These are phyloP conservation scores for Hypoxylon sp. DNA, from an alignment of 2,329 filamentous ascomycete species.

Conservation along the genomic window DNA sequence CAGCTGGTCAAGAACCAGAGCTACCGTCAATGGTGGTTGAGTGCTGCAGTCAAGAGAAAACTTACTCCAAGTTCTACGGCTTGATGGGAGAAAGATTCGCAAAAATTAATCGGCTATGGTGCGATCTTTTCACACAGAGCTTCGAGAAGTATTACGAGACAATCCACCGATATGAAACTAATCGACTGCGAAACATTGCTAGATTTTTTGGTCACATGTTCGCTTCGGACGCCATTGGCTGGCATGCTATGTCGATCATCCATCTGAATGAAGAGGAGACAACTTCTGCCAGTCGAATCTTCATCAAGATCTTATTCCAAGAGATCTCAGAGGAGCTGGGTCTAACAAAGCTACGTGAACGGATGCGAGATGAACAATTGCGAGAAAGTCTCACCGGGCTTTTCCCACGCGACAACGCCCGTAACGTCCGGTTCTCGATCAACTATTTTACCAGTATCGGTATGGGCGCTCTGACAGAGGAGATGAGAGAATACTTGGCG, in stretches of 20 bases:
- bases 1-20: slow-evolving; percentile 87
- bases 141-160: slow-evolving; percentile 97
- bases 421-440: slow-evolving; percentile 96
- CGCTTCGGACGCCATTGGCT: slow-evolving; percentile 88
- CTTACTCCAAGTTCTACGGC: slow-evolving; percentile 97
- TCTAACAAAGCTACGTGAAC: slow-evolving; percentile 81
- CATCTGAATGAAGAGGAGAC: slow-evolving; percentile 98
- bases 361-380: slow-evolving; percentile 83
- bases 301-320: slow-evolving; percentile 97
- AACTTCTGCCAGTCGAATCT: slow-evolving; percentile 95
- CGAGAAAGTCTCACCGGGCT: slow-evolving; percentile 85
- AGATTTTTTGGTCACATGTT: slow-evolving; percentile 95
- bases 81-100: slow-evolving; percentile 94
- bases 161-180: slow-evolving; percentile 97
- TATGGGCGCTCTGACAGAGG: slow-evolving; percentile 94
- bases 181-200: slow-evolving; percentile 93
- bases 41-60: slow-evolving; percentile 95
- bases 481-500: slow-evolving; percentile 91
- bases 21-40: slow-evolving; percentile 97
- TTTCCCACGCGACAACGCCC: slow-evolving; percentile 90
- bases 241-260: slow-evolving; percentile 88
- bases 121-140: slow-evolving; percentile 88
- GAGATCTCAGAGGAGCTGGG: slow-evolving; percentile 90
- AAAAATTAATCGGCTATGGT: slow-evolving; percentile 96
- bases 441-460: slow-evolving; percentile 99